These are phyloP conservation scores for Backusella macrospora DNA, from an alignment of 192 early-diverging fungal species.

Conservation along the genomic window DNA sequence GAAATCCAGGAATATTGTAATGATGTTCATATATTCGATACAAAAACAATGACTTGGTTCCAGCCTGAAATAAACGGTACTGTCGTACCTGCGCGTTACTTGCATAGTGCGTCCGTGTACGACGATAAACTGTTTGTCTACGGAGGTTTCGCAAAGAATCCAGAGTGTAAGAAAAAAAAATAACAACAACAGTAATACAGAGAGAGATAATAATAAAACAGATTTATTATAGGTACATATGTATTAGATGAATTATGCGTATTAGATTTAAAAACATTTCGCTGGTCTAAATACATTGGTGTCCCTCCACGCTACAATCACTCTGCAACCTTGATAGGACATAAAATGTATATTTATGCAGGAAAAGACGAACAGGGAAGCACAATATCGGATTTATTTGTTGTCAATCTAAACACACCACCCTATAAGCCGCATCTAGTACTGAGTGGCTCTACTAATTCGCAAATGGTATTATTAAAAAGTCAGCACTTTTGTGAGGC, in stretches of 20 bases:
- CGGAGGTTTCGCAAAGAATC: constrained; percentile 60
- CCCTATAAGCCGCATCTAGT: constrained; percentile 44
- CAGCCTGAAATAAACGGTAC: constrained; percentile 58
- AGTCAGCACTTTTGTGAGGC: constrained; percentile 66
- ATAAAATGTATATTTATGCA: constrained; percentile 64
- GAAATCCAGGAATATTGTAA: constrained; percentile 59
- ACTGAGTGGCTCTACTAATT: constrained; percentile 37
- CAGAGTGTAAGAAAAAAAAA: constrained; percentile 49
- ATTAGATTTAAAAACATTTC: constrained; percentile 58
- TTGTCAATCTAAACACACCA: constrained; percentile 50
- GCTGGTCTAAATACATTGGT: constrained; percentile 51
- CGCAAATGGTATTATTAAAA: constrained; percentile 52
- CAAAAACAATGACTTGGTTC: constrained; percentile 57
- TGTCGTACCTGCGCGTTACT: constrained; percentile 47
- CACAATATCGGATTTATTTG: constrained; percentile 55
- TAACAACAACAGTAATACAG: neutral
- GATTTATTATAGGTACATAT: constrained; percentile 45
- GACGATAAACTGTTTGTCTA: constrained; percentile 65
- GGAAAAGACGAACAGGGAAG: constrained; percentile 57
- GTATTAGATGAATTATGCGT: constrained; percentile 57
- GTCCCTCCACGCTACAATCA: constrained; percentile 60
- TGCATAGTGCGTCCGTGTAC: constrained; percentile 64
- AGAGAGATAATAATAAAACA: neutral
- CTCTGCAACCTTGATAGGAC: constrained; percentile 53
- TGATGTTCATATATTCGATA: constrained; percentile 62